Percentiles rank a stretch among this genome's conserved stretches.
Evolutionary conservation across 139 green algal genomes (phyloP).

Genomic region (Limnomonas spitsbergensis): DNA sequence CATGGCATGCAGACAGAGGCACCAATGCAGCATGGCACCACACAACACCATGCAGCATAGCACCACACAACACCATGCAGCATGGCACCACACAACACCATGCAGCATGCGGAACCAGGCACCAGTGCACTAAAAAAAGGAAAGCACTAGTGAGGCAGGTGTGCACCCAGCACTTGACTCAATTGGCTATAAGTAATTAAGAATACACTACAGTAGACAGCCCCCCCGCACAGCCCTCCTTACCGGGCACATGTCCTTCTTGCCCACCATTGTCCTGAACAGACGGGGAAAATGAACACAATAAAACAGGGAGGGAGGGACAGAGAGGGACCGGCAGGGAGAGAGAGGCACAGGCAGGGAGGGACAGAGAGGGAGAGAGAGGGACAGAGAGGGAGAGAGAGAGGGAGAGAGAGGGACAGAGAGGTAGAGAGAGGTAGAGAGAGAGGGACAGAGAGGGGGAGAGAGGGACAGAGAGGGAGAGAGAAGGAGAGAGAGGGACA

Average conservation of each 20-base stretch:
- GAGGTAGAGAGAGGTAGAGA: neutral
- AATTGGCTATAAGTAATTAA: neutral
- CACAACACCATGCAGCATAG: too few species aligned
- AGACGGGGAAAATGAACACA: neutral
- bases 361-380: neutral
- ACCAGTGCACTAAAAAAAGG: too few species aligned
- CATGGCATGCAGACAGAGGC: neutral
- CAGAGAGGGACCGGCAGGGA: neutral
- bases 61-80: too few species aligned
- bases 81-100: too few species aligned
- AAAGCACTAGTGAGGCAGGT: too few species aligned
- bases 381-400: neutral
- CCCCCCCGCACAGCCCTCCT: neutral
- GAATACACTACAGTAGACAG: neutral
- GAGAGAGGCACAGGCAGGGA: neutral
- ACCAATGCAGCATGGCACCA: too few species aligned
- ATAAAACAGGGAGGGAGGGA: neutral
- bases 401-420: neutral
- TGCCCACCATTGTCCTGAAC: slow-evolving; percentile 79
- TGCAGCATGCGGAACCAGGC: too few species aligned
- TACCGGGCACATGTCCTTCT: slow-evolving; percentile 76
- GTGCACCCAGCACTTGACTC: neutral
- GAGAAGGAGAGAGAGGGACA: too few species aligned
- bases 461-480: neutral
- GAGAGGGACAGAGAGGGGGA: neutral